Evolutionary conservation across 2,329 filamentous ascomycete genomes (phyloP), one percentile per base, ranked within the genome.

Genomic region (Penicillium sp.): DNA sequence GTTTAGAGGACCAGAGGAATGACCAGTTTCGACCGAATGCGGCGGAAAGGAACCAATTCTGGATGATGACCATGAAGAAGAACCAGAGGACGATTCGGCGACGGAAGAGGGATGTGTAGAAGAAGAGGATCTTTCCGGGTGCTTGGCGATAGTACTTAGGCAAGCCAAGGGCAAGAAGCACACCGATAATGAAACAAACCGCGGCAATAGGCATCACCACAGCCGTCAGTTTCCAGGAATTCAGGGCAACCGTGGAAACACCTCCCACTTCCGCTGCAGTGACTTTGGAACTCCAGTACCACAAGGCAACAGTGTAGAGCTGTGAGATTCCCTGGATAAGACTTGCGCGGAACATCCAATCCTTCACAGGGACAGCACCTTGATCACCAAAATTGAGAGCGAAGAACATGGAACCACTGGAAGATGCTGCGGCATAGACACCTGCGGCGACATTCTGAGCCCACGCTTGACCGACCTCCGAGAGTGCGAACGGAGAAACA

Each of bases 51-150:
- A 85, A 89, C 78, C 86, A 87, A 72, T 88, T 89, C 68, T 88
- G 86, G 36, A 88, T 73, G 59, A 87, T 75, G 49, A 88, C 83
- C 12, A 83, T 81, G 61, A 86, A 74, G 68, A 88, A 84, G 75
- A 87, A 88, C 86, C 86, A 89, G 12, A 86, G 77, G 45, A 88
- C 81, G 61, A 88, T 84, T 72, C 86, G 87, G 55, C 86, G 81
- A 41, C 85, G 80, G 62, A 82, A 76, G 7, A 88, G 76, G 2
- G 84, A 83, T 49, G 76, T 79, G 74, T 88, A 89, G 77, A 89
- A 88, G 27, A 82, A 84, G 0, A 86, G 86, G 2, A 89, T 82
- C 43, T 80, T 81, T 61, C 86, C 86, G 0, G 86, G 86, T 29
- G 79, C 76, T 67, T 87, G 84, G 49, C 84, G 84, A 73, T 89